These are phyloP conservation scores for Monascus ruber DNA, from an alignment of 2,329 filamentous ascomycete species.

Conservation along the genomic window DNA sequence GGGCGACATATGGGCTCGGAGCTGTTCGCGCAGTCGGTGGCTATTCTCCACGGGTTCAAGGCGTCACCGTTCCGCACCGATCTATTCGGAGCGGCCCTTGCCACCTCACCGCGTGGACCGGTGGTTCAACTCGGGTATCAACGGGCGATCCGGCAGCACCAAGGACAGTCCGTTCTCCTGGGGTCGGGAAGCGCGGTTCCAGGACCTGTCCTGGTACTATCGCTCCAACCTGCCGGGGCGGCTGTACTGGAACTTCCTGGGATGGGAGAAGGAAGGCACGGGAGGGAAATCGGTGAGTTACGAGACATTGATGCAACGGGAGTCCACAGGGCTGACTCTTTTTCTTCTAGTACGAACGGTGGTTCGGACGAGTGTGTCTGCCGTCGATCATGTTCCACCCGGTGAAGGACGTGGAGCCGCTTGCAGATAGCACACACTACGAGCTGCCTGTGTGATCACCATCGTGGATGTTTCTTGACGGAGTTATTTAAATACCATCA, in stretches of 20 bases:
- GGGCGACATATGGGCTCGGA: constrained; percentile 69
- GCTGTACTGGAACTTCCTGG: constrained; percentile 19
- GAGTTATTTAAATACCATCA: too few species aligned
- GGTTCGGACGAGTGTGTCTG: constrained; percentile 13
- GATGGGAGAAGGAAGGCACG: constrained; percentile 17
- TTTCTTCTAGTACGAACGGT: constrained; percentile 3
- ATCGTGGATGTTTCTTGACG: too few species aligned
- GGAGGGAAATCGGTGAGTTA: constrained; percentile 6
- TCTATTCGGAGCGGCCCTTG: constrained; percentile 71
- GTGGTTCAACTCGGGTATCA: constrained; percentile 21
- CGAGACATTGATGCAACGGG: neutral
- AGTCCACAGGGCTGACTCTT: neutral
- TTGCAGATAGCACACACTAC: neutral
- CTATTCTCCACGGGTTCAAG: constrained; percentile 69
- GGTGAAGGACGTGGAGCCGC: constrained; percentile 12
- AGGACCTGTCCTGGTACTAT: constrained; percentile 24
- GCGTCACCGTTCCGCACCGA: constrained; percentile 67
- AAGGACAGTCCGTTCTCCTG: constrained; percentile 23
- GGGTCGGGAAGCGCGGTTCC: constrained; percentile 21
- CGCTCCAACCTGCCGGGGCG: constrained; percentile 20
- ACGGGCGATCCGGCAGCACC: constrained; percentile 18
- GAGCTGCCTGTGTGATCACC: neutral
- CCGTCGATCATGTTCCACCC: constrained; percentile 20
- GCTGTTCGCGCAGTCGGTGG: constrained; percentile 64
- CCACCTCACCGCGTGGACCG: constrained; percentile 14